phyloP scores from a whole-genome alignment of 1,139 yeast genomes.

The Ashbya aceris region DNA sequence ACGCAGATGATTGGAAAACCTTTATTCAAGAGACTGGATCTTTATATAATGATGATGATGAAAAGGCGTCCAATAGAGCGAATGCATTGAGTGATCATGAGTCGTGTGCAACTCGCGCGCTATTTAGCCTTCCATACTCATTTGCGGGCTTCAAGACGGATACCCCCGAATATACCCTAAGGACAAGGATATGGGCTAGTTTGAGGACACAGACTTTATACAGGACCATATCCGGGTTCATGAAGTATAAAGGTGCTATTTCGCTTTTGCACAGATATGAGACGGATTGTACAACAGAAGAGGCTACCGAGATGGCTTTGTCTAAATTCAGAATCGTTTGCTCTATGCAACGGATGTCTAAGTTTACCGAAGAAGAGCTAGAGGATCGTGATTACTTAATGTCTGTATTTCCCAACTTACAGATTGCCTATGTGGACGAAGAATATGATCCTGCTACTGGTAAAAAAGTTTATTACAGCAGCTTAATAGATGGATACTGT shows the following conservation, averaged over 20 bases:
- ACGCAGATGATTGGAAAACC: conserved; percentile 69
- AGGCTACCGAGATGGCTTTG: conserved; percentile 57
- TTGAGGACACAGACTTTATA: conserved; percentile 64
- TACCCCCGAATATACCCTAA: conserved; percentile 63
- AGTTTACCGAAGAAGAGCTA: conserved; percentile 56
- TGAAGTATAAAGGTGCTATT: conserved; percentile 71
- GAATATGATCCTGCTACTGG: conserved; percentile 53
- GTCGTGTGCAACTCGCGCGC: neutral
- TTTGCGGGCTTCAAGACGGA: conserved; percentile 70
- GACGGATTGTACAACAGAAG: conserved; percentile 60
- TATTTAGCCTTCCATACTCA: conserved; percentile 9
- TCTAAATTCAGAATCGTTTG: conserved; percentile 65
- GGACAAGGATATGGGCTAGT: conserved; percentile 75
- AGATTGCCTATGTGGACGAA: conserved; percentile 64
- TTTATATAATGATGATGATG: conserved; percentile 1
- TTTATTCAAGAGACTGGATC: conserved; percentile 53
- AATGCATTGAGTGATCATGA: neutral
- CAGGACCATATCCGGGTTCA: conserved; percentile 67
- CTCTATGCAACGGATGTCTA: conserved; percentile 65
- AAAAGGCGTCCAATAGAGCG: neutral
- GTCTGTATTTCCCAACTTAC: conserved; percentile 65
- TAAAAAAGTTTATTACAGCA: conserved; percentile 55
- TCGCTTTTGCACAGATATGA: conserved; percentile 64
- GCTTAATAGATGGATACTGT: conserved; percentile 66
- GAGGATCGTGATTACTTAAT: conserved; percentile 62